A percentile compares a stretch with the other conserved stretches of the same genome.
These are phyloP conservation scores for Gaertneriomyces semiglobifer DNA, from an alignment of 192 early-diverging fungal genomes.

Conservation along the genomic window DNA sequence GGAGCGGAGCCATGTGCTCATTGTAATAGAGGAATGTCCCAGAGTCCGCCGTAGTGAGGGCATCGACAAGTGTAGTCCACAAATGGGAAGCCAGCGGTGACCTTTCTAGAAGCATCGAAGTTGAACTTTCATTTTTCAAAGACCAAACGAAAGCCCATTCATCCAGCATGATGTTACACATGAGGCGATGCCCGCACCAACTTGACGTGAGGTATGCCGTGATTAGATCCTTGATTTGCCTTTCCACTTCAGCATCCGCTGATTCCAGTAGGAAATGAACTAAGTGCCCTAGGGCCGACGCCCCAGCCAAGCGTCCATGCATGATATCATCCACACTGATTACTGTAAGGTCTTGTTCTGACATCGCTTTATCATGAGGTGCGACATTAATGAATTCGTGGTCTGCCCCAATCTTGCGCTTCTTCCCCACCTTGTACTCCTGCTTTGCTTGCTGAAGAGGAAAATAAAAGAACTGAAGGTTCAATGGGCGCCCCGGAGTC, in stretches of 20 bases:
- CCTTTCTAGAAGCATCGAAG: conserved; percentile 28
- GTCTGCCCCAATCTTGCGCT: conserved; percentile 6
- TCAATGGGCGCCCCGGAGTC: conserved; percentile 80
- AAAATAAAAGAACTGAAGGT: conserved; percentile 45
- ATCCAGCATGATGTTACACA: conserved; percentile 72
- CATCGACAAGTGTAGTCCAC: conserved; percentile 53
- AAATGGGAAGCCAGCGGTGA: conserved; percentile 49
- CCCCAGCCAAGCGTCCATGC: conserved; percentile 73
- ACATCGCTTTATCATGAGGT: conserved; percentile 82
- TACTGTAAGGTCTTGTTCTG: conserved; percentile 83
- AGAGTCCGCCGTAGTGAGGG: conserved; percentile 51
- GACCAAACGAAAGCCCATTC: conserved; percentile 60
- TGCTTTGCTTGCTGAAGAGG: neutral
- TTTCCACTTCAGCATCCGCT: neutral
- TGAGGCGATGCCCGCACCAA: conserved; percentile 74
- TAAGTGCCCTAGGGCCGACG: conserved; percentile 74
- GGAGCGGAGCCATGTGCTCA: conserved; percentile 62
- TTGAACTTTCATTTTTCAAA: conserved; percentile 27
- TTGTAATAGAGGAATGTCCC: conserved; percentile 55
- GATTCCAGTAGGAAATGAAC: conserved; percentile 52
- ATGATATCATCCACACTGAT: conserved; percentile 72
- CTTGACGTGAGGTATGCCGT: conserved; percentile 62
- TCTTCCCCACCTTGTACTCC: conserved; percentile 1
- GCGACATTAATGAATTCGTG: conserved; percentile 61
- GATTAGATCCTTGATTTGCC: conserved; percentile 47